Base-by-base conservation (phyloP, 2,329 filamentous ascomycete genomes). In the Neodidymelliopsis sp. region DNA sequence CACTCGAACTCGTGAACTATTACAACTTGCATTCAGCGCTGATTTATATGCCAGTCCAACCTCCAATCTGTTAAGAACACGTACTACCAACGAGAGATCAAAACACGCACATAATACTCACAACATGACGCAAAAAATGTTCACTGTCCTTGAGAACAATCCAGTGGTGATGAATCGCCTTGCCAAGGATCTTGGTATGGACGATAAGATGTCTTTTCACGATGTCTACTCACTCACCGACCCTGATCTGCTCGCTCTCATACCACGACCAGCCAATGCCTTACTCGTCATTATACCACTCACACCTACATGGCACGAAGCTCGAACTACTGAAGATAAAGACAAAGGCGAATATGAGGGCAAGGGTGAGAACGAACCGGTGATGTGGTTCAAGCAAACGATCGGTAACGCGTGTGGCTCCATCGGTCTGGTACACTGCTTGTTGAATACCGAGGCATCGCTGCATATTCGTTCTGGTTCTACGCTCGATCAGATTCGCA, bases 321-420 rank as follows among this genome's bases (percentile, higher is more conserved):
- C 73, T 11, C 78, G 79, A 30, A 67, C 65, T n/a, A 54, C 63
- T 10, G 74, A 81, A 57, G 72, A 76, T 51, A 69, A 67, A 4
- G 64, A 68, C 20, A 74, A 72, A 34, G 46, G 60, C 2, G 64
- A 72, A 7, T 84, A 84, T 56, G 57, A 72, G 4, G 76, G 75
- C 8, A 75, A 60, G 15, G 81, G 81, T 16, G 64, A 72, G 0
- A 56, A 71, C 2, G 81, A 84, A 49, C 80, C 81, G 0, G 76
- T 84, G 4, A 68, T 84, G 16, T 85, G 82, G 81, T 83, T 82
- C 65, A 77, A 75, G 51, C 83, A 85, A 57, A 84, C 79, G 1
- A 84, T 84, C 46, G 75, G 78, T 12, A 74, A 85, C 58, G 80
- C 81, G 0, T 85, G 83, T 57, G 83, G 83, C 0, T 71, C 80